phyloP scores from a whole-genome alignment of 2,329 filamentous ascomycete species.

The Fusarium devonianum region DNA sequence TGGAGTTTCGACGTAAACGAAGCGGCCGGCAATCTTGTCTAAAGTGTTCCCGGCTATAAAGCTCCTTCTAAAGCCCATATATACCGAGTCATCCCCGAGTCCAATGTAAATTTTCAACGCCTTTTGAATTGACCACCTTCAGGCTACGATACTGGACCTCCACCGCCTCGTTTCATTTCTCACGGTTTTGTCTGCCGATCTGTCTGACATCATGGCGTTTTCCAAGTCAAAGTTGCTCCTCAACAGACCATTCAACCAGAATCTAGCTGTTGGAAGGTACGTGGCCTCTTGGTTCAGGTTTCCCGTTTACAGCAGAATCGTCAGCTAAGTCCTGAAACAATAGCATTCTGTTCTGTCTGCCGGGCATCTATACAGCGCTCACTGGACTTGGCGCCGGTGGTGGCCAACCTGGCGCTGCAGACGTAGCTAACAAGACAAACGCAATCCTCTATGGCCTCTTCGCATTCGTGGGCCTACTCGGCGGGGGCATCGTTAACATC shows the following conservation, averaged over 20 bases:
- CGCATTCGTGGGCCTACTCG: slow-evolving; percentile 12
- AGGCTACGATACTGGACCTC: too few species aligned
- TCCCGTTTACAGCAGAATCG: not conserved
- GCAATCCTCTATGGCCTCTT: slow-evolving; percentile 11
- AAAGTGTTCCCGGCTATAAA: too few species aligned
- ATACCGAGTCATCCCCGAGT: too few species aligned
- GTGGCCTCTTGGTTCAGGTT: not conserved
- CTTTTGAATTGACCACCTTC: too few species aligned
- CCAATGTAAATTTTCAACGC: too few species aligned
- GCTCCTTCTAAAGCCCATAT: too few species aligned
- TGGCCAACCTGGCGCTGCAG: not conserved
- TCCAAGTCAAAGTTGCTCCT: too few species aligned
- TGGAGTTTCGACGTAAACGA: too few species aligned
- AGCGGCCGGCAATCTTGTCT: too few species aligned
- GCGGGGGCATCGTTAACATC: slow-evolving; percentile 25
- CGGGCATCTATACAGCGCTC: not conserved
- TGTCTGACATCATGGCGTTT: too few species aligned
- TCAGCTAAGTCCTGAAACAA: not conserved
- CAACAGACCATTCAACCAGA: not conserved
- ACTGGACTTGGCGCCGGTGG: slow-evolving; percentile 8
- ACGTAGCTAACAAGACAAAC: slow-evolving; percentile 4
- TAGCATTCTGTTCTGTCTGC: not conserved
- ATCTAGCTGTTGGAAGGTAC: not conserved
- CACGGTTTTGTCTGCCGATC: too few species aligned
- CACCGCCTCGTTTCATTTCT: too few species aligned